Base-by-base conservation (phyloP, 208 protist genomes). In the Trypanosoma avium region DNA sequence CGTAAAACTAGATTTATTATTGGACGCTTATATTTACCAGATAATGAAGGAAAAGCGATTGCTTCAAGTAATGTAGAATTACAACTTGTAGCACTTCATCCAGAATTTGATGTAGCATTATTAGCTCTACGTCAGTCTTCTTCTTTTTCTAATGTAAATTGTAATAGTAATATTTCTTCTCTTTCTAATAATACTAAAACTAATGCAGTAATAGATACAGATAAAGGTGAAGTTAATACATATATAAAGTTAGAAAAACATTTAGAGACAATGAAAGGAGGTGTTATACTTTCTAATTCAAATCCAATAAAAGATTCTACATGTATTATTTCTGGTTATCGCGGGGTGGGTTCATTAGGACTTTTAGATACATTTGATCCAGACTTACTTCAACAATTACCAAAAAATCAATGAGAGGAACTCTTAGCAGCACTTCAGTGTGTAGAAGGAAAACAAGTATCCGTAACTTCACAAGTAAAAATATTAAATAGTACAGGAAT, bases 291-390 rank as follows among this genome's bases (percentile, higher is more conserved):
- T 1, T 49, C 64, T 10, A 21, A 46, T 4, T 52, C 26, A 26
- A 32, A 55, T 35, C 59, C 53, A 15, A 2, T 10, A 21, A 27
- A 55, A 30, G 72, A 59, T 2, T 40, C 38, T 26, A 12, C 38
- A 22, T 67, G 60, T 50, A 19, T 42, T 15, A 60, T 88, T 33
- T n/a, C 59, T 1, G 87, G 87, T 22, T 93, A 80, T 55, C 81
- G 87, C 49, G 87, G 81, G 22, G 57, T 68, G 17, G 87, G 84
- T 3, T 50, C 27, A 4, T 73, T 93, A 1, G 87, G 87, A 3
- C 73, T 87, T 62, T 47, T 93, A 12, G 87, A 93, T 66, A 93
- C 87, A 22, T 70, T 88, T 17, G 87, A 93, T 57, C 67, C 81
- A 10, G 80, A 81, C 0, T 62, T 90, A n/a, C 77, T 93, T 4